These are phyloP conservation scores for Citrullus amarus DNA, from an alignment of 306 rosid species.

Conservation along the genomic window DNA sequence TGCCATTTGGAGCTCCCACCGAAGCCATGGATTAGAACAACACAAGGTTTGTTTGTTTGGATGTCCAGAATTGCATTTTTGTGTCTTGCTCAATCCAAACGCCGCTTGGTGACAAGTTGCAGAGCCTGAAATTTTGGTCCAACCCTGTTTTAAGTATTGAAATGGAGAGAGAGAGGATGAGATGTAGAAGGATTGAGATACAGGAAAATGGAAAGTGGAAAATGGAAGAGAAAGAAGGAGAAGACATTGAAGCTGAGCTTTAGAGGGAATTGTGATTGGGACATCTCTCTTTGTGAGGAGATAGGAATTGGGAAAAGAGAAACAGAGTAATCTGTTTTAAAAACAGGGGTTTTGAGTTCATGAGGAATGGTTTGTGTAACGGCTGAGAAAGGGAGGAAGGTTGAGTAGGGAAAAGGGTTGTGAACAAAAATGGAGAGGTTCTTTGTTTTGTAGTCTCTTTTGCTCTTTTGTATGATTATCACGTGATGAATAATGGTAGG, in stretches of 20 bases:
- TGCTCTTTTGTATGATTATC: no score
- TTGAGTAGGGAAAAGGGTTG: not conserved
- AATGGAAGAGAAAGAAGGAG: not conserved
- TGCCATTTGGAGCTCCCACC: conserved; percentile 34
- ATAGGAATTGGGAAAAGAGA: not conserved
- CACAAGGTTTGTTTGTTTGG: conserved; percentile 13
- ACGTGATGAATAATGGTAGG: no score
- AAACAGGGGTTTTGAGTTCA: not conserved
- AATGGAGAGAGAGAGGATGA: not conserved
- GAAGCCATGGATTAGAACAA: conserved; percentile 30
- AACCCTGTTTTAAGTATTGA: not conserved
- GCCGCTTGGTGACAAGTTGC: conserved; percentile 20
- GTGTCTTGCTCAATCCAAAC: conserved; percentile 21
- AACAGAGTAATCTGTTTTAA: not conserved
- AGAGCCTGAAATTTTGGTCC: conserved; percentile 18
- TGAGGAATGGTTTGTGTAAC: not conserved
- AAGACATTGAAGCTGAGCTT: not conserved
- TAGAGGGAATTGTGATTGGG: not conserved
- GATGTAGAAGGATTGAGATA: not conserved
- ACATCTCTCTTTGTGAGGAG: not conserved
- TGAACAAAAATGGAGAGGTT: not conserved
- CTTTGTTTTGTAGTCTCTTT: no score
- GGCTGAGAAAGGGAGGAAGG: not conserved
- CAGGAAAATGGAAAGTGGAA: not conserved
- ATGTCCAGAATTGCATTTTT: conserved; percentile 27